Conservation (phyloP, 768 basidiomycete genomes). For the Dentipellis fragilis region DNA sequence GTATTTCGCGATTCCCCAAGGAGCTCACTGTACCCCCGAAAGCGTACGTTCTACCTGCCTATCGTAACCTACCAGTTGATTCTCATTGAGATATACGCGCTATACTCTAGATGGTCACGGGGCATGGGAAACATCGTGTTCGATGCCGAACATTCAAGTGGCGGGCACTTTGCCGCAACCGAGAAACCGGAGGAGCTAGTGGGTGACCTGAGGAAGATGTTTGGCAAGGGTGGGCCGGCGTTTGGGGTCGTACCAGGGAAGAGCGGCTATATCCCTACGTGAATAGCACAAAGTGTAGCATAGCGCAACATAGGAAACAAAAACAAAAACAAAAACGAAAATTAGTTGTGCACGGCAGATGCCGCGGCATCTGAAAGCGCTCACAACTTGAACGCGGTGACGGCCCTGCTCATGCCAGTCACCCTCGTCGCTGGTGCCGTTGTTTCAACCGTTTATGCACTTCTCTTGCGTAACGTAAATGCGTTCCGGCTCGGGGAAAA, state of each 20-base stretch:
- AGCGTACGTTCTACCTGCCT: background rate
- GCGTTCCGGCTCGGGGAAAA: no score
- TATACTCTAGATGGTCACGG: slow-evolving; percentile 14
- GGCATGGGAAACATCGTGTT: slow-evolving; percentile 18
- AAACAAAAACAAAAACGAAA: no score
- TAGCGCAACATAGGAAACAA: no score
- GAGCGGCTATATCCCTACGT: background rate
- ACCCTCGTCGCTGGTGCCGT: no score
- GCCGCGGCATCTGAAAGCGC: no score
- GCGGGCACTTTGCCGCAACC: slow-evolving; percentile 3
- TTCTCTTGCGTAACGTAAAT: no score
- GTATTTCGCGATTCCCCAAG: slow-evolving; percentile 21
- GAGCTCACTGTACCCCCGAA: slow-evolving; percentile 10
- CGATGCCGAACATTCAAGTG: slow-evolving; percentile 14
- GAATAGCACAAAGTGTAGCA: no score
- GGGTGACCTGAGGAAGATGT: background rate
- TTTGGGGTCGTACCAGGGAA: background rate
- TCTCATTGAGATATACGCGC: background rate
- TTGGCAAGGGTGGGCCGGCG: slow-evolving; percentile 1
- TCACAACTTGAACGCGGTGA: no score
- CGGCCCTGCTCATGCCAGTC: no score
- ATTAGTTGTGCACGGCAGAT: no score
- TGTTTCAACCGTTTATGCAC: no score
- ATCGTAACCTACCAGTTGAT: background rate
- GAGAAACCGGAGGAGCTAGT: background rate